phyloP scores from a whole-genome alignment of 139 green algal species.

The Diplosphaera chodatii region DNA sequence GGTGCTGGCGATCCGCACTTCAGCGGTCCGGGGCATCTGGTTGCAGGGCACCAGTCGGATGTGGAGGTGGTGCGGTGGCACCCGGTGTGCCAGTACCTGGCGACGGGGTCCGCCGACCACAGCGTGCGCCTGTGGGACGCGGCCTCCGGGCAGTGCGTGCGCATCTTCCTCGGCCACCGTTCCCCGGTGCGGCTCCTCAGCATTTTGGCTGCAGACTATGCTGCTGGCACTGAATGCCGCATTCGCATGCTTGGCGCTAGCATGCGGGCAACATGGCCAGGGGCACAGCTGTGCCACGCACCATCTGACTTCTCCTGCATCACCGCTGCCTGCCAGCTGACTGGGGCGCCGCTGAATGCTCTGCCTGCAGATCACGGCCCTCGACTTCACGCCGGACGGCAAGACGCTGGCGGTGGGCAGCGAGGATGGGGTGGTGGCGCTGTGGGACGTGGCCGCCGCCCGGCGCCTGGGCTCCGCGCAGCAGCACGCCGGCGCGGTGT shows the following conservation, averaged over 20 bases:
- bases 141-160: slow-evolving; percentile 43
- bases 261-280: no score
- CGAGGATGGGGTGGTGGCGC: slow-evolving; percentile 63
- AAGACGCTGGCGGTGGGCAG: slow-evolving; percentile 51
- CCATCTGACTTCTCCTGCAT: no score
- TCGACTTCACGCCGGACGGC: slow-evolving; percentile 74
- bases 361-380: slow-evolving; percentile 48
- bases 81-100: slow-evolving; percentile 87
- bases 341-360: background rate
- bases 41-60: slow-evolving; percentile 74
- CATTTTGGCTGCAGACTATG: background rate
- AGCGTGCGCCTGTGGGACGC: slow-evolving; percentile 91
- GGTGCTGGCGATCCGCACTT: no score
- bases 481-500: slow-evolving; percentile 71
- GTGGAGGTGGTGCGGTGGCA: slow-evolving; percentile 90
- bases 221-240: background rate
- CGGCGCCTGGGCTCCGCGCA: slow-evolving; percentile 30
- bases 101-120: slow-evolving; percentile 77
- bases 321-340: no score
- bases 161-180: slow-evolving; percentile 68
- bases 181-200: slow-evolving; percentile 9
- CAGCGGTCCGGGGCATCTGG: no score
- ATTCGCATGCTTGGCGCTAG: no score
- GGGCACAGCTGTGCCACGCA: no score
- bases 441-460: slow-evolving; percentile 80